A percentile compares a stretch with the other conserved stretches of the same genome.
Evolutionary conservation across 108 stramenopile species (phyloP).

Genomic region (Conticribra guillardii): DNA sequence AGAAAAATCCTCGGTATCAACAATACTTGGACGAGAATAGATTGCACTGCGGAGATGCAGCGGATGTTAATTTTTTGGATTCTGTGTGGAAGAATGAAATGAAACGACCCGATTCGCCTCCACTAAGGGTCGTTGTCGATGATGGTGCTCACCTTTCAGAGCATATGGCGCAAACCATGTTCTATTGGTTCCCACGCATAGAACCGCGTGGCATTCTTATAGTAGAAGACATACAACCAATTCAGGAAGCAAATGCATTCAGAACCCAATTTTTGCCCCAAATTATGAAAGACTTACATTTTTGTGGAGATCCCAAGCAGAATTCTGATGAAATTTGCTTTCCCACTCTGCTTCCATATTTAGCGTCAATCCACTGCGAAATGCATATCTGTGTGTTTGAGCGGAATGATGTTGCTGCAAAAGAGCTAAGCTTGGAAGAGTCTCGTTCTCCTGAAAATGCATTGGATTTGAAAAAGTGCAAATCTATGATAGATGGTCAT

Average conservation of each 20-base stretch:
- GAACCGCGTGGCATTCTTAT: constrained; percentile 61
- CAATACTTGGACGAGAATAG: constrained; percentile 41
- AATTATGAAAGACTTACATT: constrained; percentile 68
- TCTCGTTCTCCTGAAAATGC: constrained; percentile 41
- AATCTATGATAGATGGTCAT: constrained; percentile 31
- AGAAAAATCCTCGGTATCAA: constrained; percentile 45
- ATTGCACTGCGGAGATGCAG: constrained; percentile 69
- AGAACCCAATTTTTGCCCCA: constrained; percentile 64
- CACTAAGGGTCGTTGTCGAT: constrained; percentile 64
- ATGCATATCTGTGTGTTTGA: constrained; percentile 73
- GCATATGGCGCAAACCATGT: constrained; percentile 59
- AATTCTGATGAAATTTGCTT: constrained; percentile 50
- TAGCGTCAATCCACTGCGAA: constrained; percentile 63
- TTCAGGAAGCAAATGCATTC: constrained; percentile 46
- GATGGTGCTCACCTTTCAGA: constrained; percentile 56
- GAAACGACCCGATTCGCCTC: constrained; percentile 56
- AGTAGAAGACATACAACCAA: constrained; percentile 63
- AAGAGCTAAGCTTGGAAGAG: constrained; percentile 31
- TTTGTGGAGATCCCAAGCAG: constrained; percentile 52
- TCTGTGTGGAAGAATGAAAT: constrained; percentile 30
- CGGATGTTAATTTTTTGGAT: constrained; percentile 33
- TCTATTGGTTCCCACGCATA: constrained; percentile 69
- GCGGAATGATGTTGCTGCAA: constrained; percentile 52
- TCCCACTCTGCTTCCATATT: constrained; percentile 53
- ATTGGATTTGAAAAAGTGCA: constrained; percentile 37